Percentiles rank a stretch among this genome's conserved stretches.
These are phyloP conservation scores for Phytopythium cucurbitacearum DNA, from an alignment of 352 stramenopile species.

Conservation along the genomic window DNA sequence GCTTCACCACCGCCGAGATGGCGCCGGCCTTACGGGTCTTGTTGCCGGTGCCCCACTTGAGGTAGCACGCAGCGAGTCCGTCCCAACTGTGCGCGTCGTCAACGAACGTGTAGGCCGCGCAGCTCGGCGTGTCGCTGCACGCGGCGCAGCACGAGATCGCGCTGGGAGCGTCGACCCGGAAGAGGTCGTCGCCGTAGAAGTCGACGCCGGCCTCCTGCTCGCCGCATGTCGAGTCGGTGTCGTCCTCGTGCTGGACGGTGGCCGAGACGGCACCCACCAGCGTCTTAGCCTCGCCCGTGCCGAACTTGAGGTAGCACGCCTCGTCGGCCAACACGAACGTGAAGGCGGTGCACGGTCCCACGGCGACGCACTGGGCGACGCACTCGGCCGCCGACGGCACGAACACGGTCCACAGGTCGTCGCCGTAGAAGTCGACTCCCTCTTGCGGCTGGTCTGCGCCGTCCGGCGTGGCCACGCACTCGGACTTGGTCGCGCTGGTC, in stretches of 20 bases:
- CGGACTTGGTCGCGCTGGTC: conserved; percentile 26
- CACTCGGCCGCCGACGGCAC: conserved; percentile 25
- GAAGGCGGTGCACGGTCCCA: conserved; percentile 39
- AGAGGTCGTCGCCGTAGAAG: conserved; percentile 39
- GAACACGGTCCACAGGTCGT: conserved; percentile 22
- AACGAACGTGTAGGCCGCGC: conserved; percentile 43
- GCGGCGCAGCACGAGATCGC: conserved; percentile 15
- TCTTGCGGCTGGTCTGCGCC: conserved; percentile 18
- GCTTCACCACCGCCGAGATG: conserved; percentile 14
- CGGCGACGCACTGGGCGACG: conserved; percentile 37
- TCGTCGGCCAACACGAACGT: conserved; percentile 37
- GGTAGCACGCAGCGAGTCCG: conserved; percentile 17
- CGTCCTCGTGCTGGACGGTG: too few relatives aligned
- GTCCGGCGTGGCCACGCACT: conserved; percentile 27
- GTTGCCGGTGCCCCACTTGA: conserved; percentile 23
- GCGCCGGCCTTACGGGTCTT: conserved; percentile 8
- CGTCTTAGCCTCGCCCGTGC: conserved; percentile 14
- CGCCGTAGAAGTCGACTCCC: conserved; percentile 10
- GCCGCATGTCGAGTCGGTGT: too few relatives aligned
- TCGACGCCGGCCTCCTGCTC: conserved; percentile 32
- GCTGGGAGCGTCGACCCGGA: not conserved
- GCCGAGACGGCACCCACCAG: conserved; percentile 2
- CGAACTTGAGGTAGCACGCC: conserved; percentile 33
- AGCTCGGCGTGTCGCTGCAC: conserved; percentile 10
- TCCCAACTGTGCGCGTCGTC: conserved; percentile 25